Percentiles rank a stretch among this genome's conserved stretches.
Evolutionary conservation across 352 stramenopile genomes (phyloP).

Genomic region (Globisporangium takayamanum): DNA sequence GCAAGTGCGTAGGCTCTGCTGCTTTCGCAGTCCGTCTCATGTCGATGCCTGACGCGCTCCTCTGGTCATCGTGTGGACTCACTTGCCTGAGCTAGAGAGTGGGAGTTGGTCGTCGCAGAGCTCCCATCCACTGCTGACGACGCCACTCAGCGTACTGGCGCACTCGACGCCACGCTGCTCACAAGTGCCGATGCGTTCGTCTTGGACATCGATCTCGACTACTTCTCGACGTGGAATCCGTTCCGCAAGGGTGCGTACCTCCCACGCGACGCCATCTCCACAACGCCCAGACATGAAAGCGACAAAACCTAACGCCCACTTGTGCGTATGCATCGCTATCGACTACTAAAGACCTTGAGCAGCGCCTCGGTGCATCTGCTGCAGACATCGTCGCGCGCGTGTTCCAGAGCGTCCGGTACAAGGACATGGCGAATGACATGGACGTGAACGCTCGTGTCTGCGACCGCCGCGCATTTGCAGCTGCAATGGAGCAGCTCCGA

Average conservation of each 20-base stretch:
- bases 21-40: not conserved
- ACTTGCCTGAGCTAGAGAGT: slow-evolving; percentile 18
- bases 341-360: slow-evolving; percentile 31
- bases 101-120: slow-evolving; percentile 37
- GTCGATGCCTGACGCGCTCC: not conserved
- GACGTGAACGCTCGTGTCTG: slow-evolving; percentile 16
- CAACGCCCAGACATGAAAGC: not conserved
- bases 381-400: slow-evolving; percentile 25
- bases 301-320: not conserved
- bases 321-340: not conserved
- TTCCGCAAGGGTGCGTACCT: slow-evolving; percentile 49
- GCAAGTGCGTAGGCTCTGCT: slow-evolving; percentile 17
- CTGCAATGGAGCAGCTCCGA: slow-evolving; percentile 30
- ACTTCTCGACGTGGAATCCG: slow-evolving; percentile 85
- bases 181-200: slow-evolving; percentile 31
- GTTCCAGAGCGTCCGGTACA: slow-evolving; percentile 39
- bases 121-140: not conserved
- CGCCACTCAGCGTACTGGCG: not conserved
- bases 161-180: slow-evolving; percentile 1
- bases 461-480: slow-evolving; percentile 26
- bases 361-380: slow-evolving; percentile 15
- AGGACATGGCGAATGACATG: slow-evolving; percentile 17
- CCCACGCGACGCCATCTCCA: not conserved
- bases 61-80: not conserved
- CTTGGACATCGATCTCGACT: slow-evolving; percentile 87